Evolutionary conservation across 768 basidiomycete genomes (phyloP), one percentile per base, ranked within the genome.

Genomic region (Candolleomyces eurysporus): DNA sequence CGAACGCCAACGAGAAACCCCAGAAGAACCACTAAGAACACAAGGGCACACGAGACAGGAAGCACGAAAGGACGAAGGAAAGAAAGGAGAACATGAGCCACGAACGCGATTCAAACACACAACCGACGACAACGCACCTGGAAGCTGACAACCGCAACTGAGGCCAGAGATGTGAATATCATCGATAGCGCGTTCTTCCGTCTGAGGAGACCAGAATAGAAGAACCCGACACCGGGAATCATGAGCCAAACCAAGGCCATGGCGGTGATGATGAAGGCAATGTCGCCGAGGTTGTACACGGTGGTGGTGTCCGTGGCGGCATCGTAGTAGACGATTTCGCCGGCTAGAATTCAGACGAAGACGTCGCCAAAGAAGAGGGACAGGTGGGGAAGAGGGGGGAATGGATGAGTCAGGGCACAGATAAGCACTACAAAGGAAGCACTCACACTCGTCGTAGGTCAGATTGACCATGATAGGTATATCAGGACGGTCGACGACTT

Each of bases 1-100:
- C 90, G 78, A 98, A 98, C 0, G 96, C 85, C 22, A 98, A 79
- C 2, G 94, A 95, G 77, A 83, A 98, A 2, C 96, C 96, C 96
- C 96, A 97, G 82, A 96, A 95, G 80, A 94, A 95, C 94, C 94
- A 96, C 89, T 94, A 64, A 16, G 62, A 62, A 36, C 8, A 32
- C 32, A n/a, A 56, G 39, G 26, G 22, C 5, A 68, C 17, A 66
- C 66, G 42, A 17, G 48, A 56, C 39, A 9, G 22, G 4, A 68
- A 19, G 66, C 66, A 45, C n/a, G 48, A 32, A 6, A 8, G 21
- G 32, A 48, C 50, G 7, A 42, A 42, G 13, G 45, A 49, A 39
- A 17, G 26, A 14, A 45, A 6, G 36, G 11, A 36, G 3, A 36
- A 36, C 36, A 11, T 36, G 2, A 36, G 36, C 36, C 11, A 36